phyloP scores from a whole-genome alignment of 2,329 filamentous ascomycete species.

The Scedosporium dehoogii region DNA sequence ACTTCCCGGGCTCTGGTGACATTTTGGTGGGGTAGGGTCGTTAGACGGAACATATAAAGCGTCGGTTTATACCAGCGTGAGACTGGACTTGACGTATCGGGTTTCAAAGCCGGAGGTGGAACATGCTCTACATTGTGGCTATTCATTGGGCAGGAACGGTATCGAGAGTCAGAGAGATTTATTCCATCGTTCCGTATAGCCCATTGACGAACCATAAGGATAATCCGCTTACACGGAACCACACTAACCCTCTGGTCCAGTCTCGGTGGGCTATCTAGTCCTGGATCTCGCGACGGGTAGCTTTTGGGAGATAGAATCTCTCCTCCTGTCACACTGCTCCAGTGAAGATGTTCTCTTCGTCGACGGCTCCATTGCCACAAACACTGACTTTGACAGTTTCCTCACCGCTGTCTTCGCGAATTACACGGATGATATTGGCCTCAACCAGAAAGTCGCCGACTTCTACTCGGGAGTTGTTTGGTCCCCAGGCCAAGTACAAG shows the following conservation, averaged over 20 bases:
- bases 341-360: slow-evolving; percentile 21
- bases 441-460: slow-evolving; percentile 16
- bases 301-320: slow-evolving; percentile 17
- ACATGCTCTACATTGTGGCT: too few species aligned
- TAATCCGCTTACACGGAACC: too few species aligned
- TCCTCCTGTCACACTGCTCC: slow-evolving; percentile 20
- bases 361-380: slow-evolving; percentile 16
- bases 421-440: slow-evolving; percentile 17
- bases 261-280: too few species aligned
- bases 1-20: background rate
- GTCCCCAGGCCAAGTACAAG: slow-evolving; percentile 13
- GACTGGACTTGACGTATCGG: too few species aligned
- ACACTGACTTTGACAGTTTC: slow-evolving; percentile 22
- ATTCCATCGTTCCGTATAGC: too few species aligned
- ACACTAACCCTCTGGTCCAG: too few species aligned
- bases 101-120: too few species aligned
- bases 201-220: too few species aligned
- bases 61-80: too few species aligned
- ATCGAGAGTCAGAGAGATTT: too few species aligned
- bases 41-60: too few species aligned
- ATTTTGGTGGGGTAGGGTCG: background rate
- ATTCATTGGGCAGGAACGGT: too few species aligned
- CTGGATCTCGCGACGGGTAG: slow-evolving; percentile 19
- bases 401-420: slow-evolving; percentile 21
- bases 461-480: slow-evolving; percentile 17